Evolutionary conservation across 805 yeast species (phyloP).

Genomic region (Yarrowia yakushimensis): DNA sequence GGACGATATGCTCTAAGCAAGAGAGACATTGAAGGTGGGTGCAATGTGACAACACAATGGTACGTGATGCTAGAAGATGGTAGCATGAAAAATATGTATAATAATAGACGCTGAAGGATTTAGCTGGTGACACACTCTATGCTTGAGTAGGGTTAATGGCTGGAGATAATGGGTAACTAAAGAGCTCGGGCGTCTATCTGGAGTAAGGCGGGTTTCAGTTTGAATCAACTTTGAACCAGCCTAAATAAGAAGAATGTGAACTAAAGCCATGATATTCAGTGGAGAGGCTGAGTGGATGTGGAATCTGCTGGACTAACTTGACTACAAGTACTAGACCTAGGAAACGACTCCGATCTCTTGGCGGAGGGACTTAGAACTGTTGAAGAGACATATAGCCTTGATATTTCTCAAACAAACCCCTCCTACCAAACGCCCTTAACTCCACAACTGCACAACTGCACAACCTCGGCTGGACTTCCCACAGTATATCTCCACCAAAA

Average conservation of each 20-base stretch:
- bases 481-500: too few species aligned
- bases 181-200: background rate
- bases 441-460: background rate
- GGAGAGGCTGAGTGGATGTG: background rate
- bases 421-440: too few species aligned
- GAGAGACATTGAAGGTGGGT: background rate
- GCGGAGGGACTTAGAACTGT: too few species aligned
- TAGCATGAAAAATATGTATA: background rate
- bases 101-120: background rate
- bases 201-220: background rate
- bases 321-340: too few species aligned
- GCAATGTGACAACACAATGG: too few species aligned
- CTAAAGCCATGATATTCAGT: background rate
- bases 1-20: conserved; percentile 33
- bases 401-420: too few species aligned
- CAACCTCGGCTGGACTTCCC: background rate
- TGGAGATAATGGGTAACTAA: too few species aligned
- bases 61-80: background rate
- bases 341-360: too few species aligned
- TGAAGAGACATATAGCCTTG: too few species aligned
- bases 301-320: too few species aligned
- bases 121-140: too few species aligned
- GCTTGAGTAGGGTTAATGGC: background rate
- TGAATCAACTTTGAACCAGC: background rate
- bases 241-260: background rate